Evolutionary conservation across 1,139 yeast genomes (phyloP), one percentile per base, ranked within the genome.

Genomic region (Candida tetrigidarum): DNA sequence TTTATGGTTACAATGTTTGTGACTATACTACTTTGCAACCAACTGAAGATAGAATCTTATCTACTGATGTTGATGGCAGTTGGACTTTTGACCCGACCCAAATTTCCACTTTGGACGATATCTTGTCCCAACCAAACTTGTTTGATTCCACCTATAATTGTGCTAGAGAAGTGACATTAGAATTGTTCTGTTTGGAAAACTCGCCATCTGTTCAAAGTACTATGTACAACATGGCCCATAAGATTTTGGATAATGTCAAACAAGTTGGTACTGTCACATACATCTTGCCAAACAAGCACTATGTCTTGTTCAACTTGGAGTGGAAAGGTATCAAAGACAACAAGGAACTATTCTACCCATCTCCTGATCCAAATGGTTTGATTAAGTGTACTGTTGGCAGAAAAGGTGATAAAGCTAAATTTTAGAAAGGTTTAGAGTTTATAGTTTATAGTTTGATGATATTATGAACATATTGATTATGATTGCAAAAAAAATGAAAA

Each of bases 171-270:
- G 76, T 80, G 54, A 90, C 96, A 2, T 76, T 91, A 57, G 86
- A 83, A 47, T 76, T 79, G 50, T 91, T 91, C 67, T 96, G 97
- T 19, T 66, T 76, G 44, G 97, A 91, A 66, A 83, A 88, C 67
- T 88, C 96, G 8, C 81, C 96, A 15, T 86, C 96, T 14, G 97
- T 91, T 41, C 97, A 91, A 72, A 96, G 96, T 36, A 91, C 97
- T 50, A 90, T 90, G 97, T 91, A 82, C 76, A 88, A 90, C 75
- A 91, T 91, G 93, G 78, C 89, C 33, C 76, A 80, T 50, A 82
- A 81, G 53, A 89, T 91, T 53, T 78, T 91, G 61, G 74, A 71
- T 43, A 62, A 59, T 42, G 84, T 80, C 47, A 74, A 83, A 5
- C 75, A 74, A 50, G 74, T 91, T 45, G 78, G 73, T 48, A 74